A percentile compares a stretch with the other conserved stretches of the same genome.
These are phyloP conservation scores for Stylonectria norvegica DNA, from an alignment of 2,329 filamentous ascomycete species.

Conservation along the genomic window DNA sequence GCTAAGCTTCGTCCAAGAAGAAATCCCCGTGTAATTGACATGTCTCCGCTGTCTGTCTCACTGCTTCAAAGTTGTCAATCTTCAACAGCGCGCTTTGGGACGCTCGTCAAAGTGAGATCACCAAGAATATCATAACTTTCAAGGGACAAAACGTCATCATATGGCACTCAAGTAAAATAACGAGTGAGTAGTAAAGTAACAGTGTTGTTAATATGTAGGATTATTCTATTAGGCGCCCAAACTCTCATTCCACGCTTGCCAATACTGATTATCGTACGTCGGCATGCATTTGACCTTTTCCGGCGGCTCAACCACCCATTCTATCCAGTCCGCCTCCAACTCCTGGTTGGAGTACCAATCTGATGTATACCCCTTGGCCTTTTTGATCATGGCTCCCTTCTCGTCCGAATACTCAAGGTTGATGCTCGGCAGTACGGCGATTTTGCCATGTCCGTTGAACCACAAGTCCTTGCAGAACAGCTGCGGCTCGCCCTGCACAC, in stretches of 20 bases:
- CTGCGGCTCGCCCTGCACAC: constrained; percentile 52
- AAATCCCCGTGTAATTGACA: too few relatives aligned
- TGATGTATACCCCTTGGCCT: constrained; percentile 45
- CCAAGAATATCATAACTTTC: too few relatives aligned
- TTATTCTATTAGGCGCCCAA: too few relatives aligned
- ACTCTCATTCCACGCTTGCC: constrained; percentile 39
- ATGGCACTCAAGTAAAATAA: too few relatives aligned
- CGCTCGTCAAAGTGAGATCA: too few relatives aligned
- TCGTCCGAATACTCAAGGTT: constrained; percentile 51
- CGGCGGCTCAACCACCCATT: constrained; percentile 44
- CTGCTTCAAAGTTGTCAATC: too few relatives aligned
- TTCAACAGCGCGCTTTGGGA: too few relatives aligned
- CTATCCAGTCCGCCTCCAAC: constrained; percentile 31
- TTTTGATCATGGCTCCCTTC: constrained; percentile 43
- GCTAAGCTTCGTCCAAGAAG: too few relatives aligned
- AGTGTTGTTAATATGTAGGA: too few relatives aligned
- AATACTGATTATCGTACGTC: constrained; percentile 36
- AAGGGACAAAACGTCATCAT: too few relatives aligned
- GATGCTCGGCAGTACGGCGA: constrained; percentile 53
- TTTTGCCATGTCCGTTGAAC: constrained; percentile 43
- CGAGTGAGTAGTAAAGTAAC: too few relatives aligned
- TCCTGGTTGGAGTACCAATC: constrained; percentile 30
- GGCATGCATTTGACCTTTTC: constrained; percentile 47
- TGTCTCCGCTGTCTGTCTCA: too few relatives aligned
- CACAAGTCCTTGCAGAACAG: constrained; percentile 58